phyloP scores from a whole-genome alignment of 179 eudicot genomes.

The Heliamphora pulchella region DNA sequence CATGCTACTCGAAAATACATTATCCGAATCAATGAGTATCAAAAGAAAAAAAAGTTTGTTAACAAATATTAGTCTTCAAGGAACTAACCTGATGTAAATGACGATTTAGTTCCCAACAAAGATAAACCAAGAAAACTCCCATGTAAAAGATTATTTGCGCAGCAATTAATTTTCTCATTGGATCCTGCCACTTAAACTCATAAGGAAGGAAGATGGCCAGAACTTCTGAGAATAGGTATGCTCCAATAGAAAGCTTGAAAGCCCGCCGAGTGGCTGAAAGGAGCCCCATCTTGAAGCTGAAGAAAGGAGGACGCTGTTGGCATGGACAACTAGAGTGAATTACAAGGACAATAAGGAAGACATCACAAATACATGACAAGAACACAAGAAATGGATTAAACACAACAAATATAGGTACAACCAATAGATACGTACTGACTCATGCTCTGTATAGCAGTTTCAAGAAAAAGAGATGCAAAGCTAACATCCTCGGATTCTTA shows the following conservation, averaged over 20 bases:
- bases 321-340: conserved; percentile 12
- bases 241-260: conserved; percentile 46
- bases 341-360: conserved; percentile 1
- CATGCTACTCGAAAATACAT: not conserved
- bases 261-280: conserved; percentile 50
- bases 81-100: conserved; percentile 79
- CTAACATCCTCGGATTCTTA: not conserved
- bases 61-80: conserved; percentile 2
- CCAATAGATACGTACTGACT: not conserved
- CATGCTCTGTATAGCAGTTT: no score
- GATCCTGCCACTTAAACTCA: conserved; percentile 25
- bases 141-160: conserved; percentile 42
- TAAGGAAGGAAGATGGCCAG: conserved; percentile 30
- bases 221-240: conserved; percentile 45
- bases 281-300: conserved; percentile 90
- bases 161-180: conserved; percentile 32
- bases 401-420: not conserved
- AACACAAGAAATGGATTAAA: not conserved
- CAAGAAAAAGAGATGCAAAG: not conserved
- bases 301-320: conserved; percentile 84
- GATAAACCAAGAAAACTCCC: conserved; percentile 46
- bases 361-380: not conserved
- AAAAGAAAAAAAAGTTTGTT: not conserved
- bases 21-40: not conserved
- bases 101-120: conserved; percentile 81